phyloP scores from a whole-genome alignment of 2,329 filamentous ascomycete species.

The Fusarium guadeloupense region DNA sequence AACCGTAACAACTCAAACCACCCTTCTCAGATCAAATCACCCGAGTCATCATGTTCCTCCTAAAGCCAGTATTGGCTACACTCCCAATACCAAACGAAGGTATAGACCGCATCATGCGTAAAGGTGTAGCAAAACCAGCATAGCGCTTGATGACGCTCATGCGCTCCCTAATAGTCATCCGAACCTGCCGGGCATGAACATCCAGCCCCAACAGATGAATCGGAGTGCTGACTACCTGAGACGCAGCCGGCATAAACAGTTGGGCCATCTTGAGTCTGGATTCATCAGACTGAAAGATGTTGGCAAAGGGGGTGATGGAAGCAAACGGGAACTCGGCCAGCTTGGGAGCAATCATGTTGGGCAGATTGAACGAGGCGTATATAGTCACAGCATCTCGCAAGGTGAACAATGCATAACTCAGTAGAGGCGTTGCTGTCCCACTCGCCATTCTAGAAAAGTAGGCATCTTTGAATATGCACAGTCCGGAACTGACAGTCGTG shows the following conservation, averaged over 20 bases:
- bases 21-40: slow-evolving; percentile 9
- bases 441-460: slow-evolving; percentile 35
- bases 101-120: slow-evolving; percentile 37
- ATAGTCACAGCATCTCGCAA: slow-evolving; percentile 38
- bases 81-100: slow-evolving; percentile 39
- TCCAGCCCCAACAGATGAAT: slow-evolving; percentile 40
- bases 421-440: slow-evolving; percentile 27
- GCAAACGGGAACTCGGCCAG: slow-evolving; percentile 36
- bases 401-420: slow-evolving; percentile 38
- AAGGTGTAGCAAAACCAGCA: slow-evolving; percentile 32
- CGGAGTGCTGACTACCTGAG: slow-evolving; percentile 39
- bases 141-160: slow-evolving; percentile 23
- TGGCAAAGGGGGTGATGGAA: slow-evolving; percentile 24
- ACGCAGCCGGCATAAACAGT: slow-evolving; percentile 35
- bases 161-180: slow-evolving; percentile 29
- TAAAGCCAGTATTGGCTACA: slow-evolving; percentile 38
- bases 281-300: slow-evolving; percentile 35
- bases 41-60: slow-evolving; percentile 31
- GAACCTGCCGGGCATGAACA: slow-evolving; percentile 26
- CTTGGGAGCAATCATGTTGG: slow-evolving; percentile 36
- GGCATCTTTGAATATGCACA: slow-evolving; percentile 40
- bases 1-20: slow-evolving; percentile 9
- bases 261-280: slow-evolving; percentile 39
- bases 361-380: slow-evolving; percentile 41
- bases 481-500: slow-evolving; percentile 32